phyloP scores from a whole-genome alignment of 2,329 filamentous ascomycete genomes.

The Ampelomyces quisqualis region DNA sequence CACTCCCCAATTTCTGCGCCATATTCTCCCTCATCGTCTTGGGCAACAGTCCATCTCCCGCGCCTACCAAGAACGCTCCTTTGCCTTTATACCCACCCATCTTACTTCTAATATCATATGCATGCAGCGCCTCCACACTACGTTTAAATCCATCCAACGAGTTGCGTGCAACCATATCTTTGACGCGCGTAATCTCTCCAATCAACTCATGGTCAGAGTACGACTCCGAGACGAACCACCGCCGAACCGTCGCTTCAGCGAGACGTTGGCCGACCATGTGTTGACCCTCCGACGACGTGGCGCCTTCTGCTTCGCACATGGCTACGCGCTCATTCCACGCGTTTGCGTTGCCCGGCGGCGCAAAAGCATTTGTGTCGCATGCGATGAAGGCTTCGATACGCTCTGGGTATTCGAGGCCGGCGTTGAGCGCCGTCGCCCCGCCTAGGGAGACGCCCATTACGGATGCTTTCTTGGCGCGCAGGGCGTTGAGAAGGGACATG shows the following conservation, averaged over 20 bases:
- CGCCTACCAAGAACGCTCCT: conserved; percentile 70
- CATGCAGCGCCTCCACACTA: conserved; percentile 68
- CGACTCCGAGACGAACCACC: conserved; percentile 69
- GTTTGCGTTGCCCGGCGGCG: conserved; percentile 70
- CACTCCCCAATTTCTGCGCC: conserved; percentile 47
- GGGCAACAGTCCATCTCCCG: conserved; percentile 71
- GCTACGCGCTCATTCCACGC: conserved; percentile 78
- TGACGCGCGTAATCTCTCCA: conserved; percentile 59
- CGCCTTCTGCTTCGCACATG: conserved; percentile 61
- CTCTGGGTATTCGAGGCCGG: conserved; percentile 65
- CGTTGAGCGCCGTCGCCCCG: conserved; percentile 73
- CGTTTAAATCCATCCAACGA: conserved; percentile 68
- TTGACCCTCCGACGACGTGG: conserved; percentile 44
- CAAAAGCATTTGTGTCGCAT: conserved; percentile 76
- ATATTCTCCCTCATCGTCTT: conserved; percentile 77
- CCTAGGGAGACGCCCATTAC: conserved; percentile 79
- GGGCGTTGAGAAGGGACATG: conserved; percentile 62
- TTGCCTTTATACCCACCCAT: conserved; percentile 59
- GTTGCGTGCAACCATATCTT: conserved; percentile 68
- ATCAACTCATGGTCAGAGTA: conserved; percentile 57
- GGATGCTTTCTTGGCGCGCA: conserved; percentile 66
- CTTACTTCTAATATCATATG: conserved; percentile 64
- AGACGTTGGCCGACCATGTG: conserved; percentile 63
- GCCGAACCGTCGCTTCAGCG: conserved; percentile 67
- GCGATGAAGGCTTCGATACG: conserved; percentile 64